Conservation (phyloP, 192 early-diverging fungal genomes). For the Umbelopsis sp. region DNA sequence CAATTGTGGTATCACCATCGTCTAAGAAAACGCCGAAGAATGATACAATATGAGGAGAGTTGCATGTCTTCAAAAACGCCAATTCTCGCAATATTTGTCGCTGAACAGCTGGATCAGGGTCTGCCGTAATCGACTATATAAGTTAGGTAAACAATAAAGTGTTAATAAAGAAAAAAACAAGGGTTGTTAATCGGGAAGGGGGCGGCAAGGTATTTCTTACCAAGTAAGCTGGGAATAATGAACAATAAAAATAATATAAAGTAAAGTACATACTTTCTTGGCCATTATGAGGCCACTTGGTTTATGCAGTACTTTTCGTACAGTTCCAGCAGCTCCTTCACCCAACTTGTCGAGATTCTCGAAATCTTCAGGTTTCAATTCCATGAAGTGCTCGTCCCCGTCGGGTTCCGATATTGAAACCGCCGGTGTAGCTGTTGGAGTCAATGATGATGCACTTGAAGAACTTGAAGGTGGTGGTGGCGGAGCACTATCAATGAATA, state of each 20-base stretch:
- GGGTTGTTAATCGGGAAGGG: not conserved
- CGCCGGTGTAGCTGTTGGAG: not conserved
- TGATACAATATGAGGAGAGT: constrained; percentile 91
- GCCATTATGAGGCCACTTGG: constrained; percentile 86
- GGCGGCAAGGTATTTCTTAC: too few relatives aligned
- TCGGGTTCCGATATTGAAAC: constrained; percentile 9
- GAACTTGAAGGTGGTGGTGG: constrained; percentile 6
- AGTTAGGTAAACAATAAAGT: not conserved
- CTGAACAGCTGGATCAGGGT: constrained; percentile 69
- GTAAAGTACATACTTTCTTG: constrained; percentile 70
- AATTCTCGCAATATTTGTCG: constrained; percentile 91
- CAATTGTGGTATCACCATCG: constrained; percentile 76
- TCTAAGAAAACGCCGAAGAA: constrained; percentile 93
- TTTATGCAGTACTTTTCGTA: constrained; percentile 80
- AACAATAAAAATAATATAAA: not conserved
- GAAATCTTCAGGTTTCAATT: constrained; percentile 67
- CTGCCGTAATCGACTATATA: constrained; percentile 59
- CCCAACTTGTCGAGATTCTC: constrained; percentile 78
- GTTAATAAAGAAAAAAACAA: not conserved
- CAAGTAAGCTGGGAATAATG: too few relatives aligned
- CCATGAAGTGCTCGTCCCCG: constrained; percentile 24
- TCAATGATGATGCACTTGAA: constrained; percentile 1
- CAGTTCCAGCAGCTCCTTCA: constrained; percentile 88
- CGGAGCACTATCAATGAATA: constrained; percentile 9
- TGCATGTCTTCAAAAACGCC: constrained; percentile 84